These are phyloP conservation scores for Lagenidium giganteum DNA, from an alignment of 352 stramenopile species.

Conservation along the genomic window DNA sequence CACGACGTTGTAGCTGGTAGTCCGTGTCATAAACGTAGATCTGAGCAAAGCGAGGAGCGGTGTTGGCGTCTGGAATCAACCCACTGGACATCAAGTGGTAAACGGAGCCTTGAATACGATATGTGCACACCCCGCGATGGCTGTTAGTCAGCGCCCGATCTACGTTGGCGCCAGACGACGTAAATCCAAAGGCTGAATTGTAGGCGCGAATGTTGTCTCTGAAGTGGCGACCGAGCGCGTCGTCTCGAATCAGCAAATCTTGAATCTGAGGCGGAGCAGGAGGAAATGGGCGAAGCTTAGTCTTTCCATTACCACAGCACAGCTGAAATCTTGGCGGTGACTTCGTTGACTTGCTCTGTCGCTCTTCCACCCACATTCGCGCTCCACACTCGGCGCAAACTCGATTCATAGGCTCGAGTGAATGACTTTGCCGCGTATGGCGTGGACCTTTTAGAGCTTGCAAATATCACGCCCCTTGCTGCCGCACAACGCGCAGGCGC, in stretches of 20 bases:
- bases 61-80: no score
- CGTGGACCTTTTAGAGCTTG: no score
- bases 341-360: conserved; percentile 5
- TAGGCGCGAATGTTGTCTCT: conserved; percentile 1
- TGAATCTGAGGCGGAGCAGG: not conserved
- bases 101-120: no score
- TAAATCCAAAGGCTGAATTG: conserved; percentile 11
- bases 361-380: conserved; percentile 6
- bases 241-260: not conserved
- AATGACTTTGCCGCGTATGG: no score
- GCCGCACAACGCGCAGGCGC: no score
- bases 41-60: no score
- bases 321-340: conserved; percentile 1
- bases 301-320: conserved; percentile 3
- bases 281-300: not conserved
- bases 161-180: conserved; percentile 2
- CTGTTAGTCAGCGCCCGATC: conserved; percentile 3
- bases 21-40: conserved; percentile 13
- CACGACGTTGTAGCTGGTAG: no score
- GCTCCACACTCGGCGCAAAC: not conserved
- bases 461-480: no score
- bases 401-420: not conserved
- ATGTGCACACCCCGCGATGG: no score
- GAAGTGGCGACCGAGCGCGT: not conserved
- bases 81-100: no score